Conservation (phyloP, 2,329 filamentous ascomycete species). For the Epichloe gansuensis region DNA sequence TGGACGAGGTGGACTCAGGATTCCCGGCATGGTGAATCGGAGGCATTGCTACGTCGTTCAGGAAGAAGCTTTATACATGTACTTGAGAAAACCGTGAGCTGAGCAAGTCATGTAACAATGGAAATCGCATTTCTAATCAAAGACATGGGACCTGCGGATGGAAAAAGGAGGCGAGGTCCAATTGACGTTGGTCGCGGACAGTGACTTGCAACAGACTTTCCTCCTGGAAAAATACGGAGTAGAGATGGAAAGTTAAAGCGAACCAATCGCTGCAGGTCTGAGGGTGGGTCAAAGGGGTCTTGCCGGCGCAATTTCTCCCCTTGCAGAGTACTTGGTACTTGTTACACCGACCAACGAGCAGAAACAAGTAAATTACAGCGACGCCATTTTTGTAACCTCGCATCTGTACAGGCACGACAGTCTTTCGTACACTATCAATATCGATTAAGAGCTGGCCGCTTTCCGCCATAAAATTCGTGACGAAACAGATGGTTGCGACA, state of each 20-base stretch:
- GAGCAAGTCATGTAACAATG: background rate
- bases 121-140: background rate
- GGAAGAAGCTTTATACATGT: background rate
- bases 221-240: too few relatives aligned
- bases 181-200: slow-evolving; percentile 9
- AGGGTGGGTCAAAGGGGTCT: background rate
- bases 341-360: too few relatives aligned
- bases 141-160: too few relatives aligned
- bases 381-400: background rate
- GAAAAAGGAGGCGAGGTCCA: too few relatives aligned
- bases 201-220: too few relatives aligned
- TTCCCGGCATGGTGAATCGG: too few relatives aligned
- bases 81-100: background rate
- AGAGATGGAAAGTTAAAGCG: slow-evolving; percentile 13
- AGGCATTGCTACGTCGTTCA: background rate
- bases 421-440: too few relatives aligned
- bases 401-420: background rate
- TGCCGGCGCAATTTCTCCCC: background rate
- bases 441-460: background rate
- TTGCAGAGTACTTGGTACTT: too few relatives aligned
- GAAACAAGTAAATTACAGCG: background rate
- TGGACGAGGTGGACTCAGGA: too few relatives aligned
- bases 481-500: background rate
- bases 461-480: background rate
- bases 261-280: slow-evolving; percentile 11